Evolutionary conservation across 2,329 filamentous ascomycete genomes (phyloP).

Genomic region (Scolecobasidium constrictum): DNA sequence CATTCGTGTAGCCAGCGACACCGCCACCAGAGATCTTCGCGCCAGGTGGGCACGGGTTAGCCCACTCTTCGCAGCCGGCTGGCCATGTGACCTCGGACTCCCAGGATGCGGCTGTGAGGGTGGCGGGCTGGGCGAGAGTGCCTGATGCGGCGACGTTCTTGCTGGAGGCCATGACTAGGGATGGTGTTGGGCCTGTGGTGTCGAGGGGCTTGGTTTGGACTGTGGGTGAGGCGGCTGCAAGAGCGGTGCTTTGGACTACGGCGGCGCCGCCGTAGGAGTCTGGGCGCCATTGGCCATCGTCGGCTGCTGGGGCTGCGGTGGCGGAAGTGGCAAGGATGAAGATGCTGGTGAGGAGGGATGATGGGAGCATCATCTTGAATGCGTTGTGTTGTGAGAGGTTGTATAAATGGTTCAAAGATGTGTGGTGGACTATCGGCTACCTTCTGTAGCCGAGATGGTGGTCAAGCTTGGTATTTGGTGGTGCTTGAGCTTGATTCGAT

Average conservation of each 20-base stretch:
- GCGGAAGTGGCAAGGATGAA: constrained; percentile 5
- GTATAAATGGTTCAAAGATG: neutral
- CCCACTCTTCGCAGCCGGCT: constrained; percentile 10
- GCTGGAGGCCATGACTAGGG: neutral
- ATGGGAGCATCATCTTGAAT: constrained; percentile 6
- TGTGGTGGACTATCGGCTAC: neutral
- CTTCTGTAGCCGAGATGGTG: too few relatives aligned
- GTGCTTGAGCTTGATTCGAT: too few relatives aligned
- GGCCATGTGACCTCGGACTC: constrained; percentile 9
- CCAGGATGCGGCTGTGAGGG: constrained; percentile 3
- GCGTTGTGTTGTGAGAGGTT: constrained; percentile 1
- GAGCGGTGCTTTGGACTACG: constrained; percentile 1
- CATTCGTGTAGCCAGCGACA: constrained; percentile 6
- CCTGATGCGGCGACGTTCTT: neutral
- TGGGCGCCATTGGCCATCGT: constrained; percentile 8
- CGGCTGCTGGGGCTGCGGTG: constrained; percentile 1
- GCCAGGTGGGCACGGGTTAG: constrained; percentile 10
- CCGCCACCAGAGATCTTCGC: constrained; percentile 5
- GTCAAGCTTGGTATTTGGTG: too few relatives aligned
- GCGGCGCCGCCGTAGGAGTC: neutral
- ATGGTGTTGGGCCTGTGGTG: neutral
- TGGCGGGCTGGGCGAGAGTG: neutral
- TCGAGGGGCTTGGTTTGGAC: neutral
- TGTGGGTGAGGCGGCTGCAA: neutral
- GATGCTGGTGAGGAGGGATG: constrained; percentile 7